Base-by-base conservation (phyloP, 495 filamentous ascomycete species). In the Aspergillus egyptiacus region DNA sequence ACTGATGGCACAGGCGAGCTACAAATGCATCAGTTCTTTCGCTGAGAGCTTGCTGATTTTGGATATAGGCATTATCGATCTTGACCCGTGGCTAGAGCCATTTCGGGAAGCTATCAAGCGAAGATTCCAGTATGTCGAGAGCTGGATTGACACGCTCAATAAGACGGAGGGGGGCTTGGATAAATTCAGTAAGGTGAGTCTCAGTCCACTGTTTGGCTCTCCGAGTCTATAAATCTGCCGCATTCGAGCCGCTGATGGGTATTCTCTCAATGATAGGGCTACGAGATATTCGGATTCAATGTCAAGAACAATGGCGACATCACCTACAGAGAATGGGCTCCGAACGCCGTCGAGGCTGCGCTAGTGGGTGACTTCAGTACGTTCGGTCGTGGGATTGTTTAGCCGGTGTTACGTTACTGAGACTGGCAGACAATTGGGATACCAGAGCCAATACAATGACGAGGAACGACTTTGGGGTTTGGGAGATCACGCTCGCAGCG, bases 301-400 rank as follows among this genome's bases (percentile, higher is more conserved):
- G 80, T 86, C 45, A 73, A 80, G 54, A 74, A 82, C 9, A 84
- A 95, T 58, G 84, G 86, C 56, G 88, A 91, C 64, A 89, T 98
- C 56, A 75, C 71, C 35, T 98, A 98, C 69, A 80, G 87, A 55
- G 93, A 98, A 80, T 98, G 93, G 93, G 93, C 93, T 2, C 91
- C 93, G 39, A 91, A 87, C 71, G 91, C 88, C 42, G 66, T 80
- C 17, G 68, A 84, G 56, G 93, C 93, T 15, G 83, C 84, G 51
- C 76, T 98, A n/a, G 85, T 97, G 51, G 93, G 93, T 45, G 93
- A 97, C 50, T 98, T 97, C 73, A 98, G 89, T 95, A 76, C 41
- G 77, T 66, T 46, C 19, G 7, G 15, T 18, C 25, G 9, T 3
- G n/a, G n/a, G 19, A 35, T 7, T 34, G 13, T 18, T 46, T 28